Evolutionary conservation across 352 stramenopile species (phyloP), one percentile per base, ranked within the genome.

Genomic region (Phytophthora foliorum): DNA sequence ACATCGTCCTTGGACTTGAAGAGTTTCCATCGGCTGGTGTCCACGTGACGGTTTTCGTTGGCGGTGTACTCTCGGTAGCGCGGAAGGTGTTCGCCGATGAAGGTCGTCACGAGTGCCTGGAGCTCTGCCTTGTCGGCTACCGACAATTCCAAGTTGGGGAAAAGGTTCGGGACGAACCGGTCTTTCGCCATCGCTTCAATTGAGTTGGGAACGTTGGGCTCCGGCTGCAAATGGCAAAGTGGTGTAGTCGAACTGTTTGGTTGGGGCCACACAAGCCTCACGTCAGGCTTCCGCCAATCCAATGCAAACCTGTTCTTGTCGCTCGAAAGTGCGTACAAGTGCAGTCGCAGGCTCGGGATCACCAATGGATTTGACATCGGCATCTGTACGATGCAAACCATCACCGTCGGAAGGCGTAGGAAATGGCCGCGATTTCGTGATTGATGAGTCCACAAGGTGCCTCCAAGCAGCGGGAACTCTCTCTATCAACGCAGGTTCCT

Each of bases 1-100:
- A 77, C 57, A 50, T 69, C 57, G 24, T 78, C 69, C 17, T 67
- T 67, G 19, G 70, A 45, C 66, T 74, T 81, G 66, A 77, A 59
- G 17, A 74, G 63, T 46, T 77, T 81, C 74, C 69, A 81, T 10
- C 67, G 69, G 11, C 63, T 73, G 7, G 48, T 44, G 50, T 89
- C 73, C 6, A 85, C 78, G n/a, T 72, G 38, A 3, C 63, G 61
- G 10, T 46, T 61, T 11, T 66, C 54, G 0, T 56, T 53, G 13
- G 68, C 53, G 7, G 44, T 54, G 57, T 77, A 76, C 6, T 67
- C 57, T 56, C 65, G 61, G 49, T 80, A 89, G n/a, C 75, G 73
- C 3, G 52, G 68, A 0, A 80, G 57, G 32, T 77, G 70, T 41
- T 80, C 64, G 10, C 77, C 69, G 34, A 80, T 57, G 45, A 80